phyloP scores from a whole-genome alignment of 164 flowering plant genomes.

The Chimonanthus salicifolius region DNA sequence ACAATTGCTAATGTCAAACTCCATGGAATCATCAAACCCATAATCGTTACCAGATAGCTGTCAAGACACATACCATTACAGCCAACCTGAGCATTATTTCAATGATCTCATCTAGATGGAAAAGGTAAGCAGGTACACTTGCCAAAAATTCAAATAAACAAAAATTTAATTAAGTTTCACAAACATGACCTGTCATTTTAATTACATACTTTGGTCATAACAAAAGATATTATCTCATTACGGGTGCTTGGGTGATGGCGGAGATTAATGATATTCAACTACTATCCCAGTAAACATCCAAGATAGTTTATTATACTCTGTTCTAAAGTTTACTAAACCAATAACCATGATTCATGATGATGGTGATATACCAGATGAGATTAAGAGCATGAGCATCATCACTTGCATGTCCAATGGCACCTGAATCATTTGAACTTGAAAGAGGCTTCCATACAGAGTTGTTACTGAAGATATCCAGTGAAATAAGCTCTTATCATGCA shows the following conservation, averaged over 20 bases:
- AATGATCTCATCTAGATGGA: too few relatives aligned
- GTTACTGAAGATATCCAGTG: too few relatives aligned
- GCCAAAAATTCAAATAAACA: too few relatives aligned
- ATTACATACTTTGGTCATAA: too few relatives aligned
- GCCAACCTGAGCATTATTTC: neutral
- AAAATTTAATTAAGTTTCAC: too few relatives aligned
- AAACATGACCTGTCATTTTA: too few relatives aligned
- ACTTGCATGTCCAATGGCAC: neutral
- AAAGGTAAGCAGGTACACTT: too few relatives aligned
- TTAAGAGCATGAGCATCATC: neutral
- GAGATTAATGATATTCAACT: neutral
- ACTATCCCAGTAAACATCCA: neutral
- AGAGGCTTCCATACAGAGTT: neutral
- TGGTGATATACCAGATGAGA: neutral
- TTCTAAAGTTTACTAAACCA: neutral
- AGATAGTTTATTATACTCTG: neutral
- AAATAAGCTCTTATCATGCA: neutral
- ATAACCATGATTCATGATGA: neutral
- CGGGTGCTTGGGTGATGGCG: too few relatives aligned
- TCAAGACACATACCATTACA: neutral
- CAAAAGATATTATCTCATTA: too few relatives aligned
- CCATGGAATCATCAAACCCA: slow-evolving; percentile 85
- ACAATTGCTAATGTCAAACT: slow-evolving; percentile 66
- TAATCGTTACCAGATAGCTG: slow-evolving; percentile 74
- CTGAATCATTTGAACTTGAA: neutral